Conservation (phyloP, 106 monocot genomes). For the Chionographis japonica region DNA sequence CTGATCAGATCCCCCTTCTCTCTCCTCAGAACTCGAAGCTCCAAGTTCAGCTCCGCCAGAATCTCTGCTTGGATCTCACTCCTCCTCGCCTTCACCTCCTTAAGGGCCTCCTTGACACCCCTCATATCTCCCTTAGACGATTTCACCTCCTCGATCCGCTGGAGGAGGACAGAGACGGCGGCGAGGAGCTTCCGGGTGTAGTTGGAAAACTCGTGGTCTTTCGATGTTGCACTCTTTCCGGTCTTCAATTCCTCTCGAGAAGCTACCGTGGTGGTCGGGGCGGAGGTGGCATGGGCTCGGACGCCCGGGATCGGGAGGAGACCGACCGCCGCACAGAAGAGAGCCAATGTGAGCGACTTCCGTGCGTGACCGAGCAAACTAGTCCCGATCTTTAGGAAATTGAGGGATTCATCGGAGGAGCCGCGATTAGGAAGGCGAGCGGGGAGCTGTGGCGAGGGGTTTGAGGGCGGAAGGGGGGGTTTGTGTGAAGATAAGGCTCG, state of each 20-base stretch:
- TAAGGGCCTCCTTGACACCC: slow-evolving; percentile 37
- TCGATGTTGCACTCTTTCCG: slow-evolving; percentile 5
- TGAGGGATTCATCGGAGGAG: background rate
- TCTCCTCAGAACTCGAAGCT: slow-evolving; percentile 43
- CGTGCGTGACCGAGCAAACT: slow-evolving; percentile 12
- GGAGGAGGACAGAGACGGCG: slow-evolving; percentile 40
- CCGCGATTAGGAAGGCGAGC: background rate
- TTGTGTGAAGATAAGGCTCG: background rate
- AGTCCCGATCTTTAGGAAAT: background rate
- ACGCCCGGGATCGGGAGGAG: slow-evolving; percentile 19
- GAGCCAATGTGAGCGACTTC: slow-evolving; percentile 21
- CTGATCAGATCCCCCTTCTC: slow-evolving; percentile 47
- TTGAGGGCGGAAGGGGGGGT: background rate
- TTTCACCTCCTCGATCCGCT: slow-evolving; percentile 47
- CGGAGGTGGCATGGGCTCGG: slow-evolving; percentile 22
- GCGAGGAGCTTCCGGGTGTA: slow-evolving; percentile 44
- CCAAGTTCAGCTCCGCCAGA: slow-evolving; percentile 38
- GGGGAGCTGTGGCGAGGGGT: background rate
- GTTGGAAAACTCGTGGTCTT: slow-evolving; percentile 57
- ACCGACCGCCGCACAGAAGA: slow-evolving; percentile 40
- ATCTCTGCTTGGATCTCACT: slow-evolving; percentile 53
- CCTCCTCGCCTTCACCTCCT: slow-evolving; percentile 47
- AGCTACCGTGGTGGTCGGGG: slow-evolving; percentile 1
- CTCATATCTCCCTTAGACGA: slow-evolving; percentile 25
- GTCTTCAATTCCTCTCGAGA: slow-evolving; percentile 7